Conservation (phyloP, 2,329 filamentous ascomycete genomes). For the Ceratocystis alfenasii region DNA sequence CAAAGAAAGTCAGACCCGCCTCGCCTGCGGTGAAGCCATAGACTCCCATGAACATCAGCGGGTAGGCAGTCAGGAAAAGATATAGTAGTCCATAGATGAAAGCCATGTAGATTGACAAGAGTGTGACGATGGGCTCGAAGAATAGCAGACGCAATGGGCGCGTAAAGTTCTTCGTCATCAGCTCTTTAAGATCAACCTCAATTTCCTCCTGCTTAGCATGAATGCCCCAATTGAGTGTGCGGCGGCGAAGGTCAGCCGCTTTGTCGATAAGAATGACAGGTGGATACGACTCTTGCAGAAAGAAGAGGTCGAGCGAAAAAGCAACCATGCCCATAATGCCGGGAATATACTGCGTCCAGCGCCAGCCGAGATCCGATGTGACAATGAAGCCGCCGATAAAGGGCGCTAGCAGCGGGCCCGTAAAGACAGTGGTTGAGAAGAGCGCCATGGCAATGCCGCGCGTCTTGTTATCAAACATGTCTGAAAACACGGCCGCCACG, state of each 20-base stretch:
- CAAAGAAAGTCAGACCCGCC: conserved; percentile 70
- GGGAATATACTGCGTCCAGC: conserved; percentile 57
- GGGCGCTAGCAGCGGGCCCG: conserved; percentile 54
- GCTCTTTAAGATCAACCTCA: conserved; percentile 51
- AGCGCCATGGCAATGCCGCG: conserved; percentile 40
- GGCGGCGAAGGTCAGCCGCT: conserved; percentile 48
- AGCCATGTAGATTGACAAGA: conserved; percentile 58
- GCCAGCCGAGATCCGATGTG: conserved; percentile 51
- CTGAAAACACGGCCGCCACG: conserved; percentile 58
- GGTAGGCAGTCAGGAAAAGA: conserved; percentile 75
- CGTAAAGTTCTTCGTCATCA: conserved; percentile 55
- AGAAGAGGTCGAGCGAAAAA: conserved; percentile 47
- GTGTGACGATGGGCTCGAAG: conserved; percentile 55
- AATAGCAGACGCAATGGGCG: conserved; percentile 54
- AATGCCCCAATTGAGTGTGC: conserved; percentile 58
- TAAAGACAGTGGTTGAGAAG: conserved; percentile 45
- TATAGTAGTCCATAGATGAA: conserved; percentile 72
- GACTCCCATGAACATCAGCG: conserved; percentile 62
- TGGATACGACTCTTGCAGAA: conserved; percentile 59
- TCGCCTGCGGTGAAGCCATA: conserved; percentile 60
- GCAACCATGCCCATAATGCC: conserved; percentile 52
- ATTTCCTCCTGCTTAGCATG: conserved; percentile 63
- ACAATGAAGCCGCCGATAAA: conserved; percentile 58
- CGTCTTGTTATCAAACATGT: conserved; percentile 56
- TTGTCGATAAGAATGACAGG: conserved; percentile 52